A percentile compares a stretch with the other conserved stretches of the same genome.
Evolutionary conservation across 805 yeast species (phyloP).

Genomic region (Zygoascus ofunaensis): DNA sequence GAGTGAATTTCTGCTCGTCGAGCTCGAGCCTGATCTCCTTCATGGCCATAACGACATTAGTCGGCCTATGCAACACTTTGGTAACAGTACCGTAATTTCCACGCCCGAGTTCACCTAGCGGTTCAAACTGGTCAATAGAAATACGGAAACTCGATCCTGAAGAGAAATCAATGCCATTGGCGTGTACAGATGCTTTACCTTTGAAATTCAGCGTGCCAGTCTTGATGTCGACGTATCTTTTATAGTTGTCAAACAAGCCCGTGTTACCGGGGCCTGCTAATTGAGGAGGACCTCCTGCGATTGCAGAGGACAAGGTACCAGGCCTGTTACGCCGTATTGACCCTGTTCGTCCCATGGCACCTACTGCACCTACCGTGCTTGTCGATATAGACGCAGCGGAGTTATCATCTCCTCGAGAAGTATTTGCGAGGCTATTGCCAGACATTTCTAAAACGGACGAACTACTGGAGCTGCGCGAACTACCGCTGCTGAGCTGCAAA

Average conservation of each 20-base stretch:
- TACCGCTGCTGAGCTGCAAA: background rate
- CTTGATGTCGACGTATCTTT: slow-evolving; percentile 82
- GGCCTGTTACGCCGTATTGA: slow-evolving; percentile 2
- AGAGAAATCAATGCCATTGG: slow-evolving; percentile 84
- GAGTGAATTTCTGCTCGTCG: slow-evolving; percentile 89
- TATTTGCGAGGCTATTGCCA: background rate
- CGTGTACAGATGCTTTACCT: slow-evolving; percentile 86
- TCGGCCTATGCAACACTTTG: slow-evolving; percentile 87
- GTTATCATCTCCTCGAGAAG: background rate
- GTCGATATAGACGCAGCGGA: too few species aligned
- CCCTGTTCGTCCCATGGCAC: slow-evolving; percentile 17
- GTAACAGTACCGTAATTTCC: slow-evolving; percentile 96
- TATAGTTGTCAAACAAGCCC: slow-evolving; percentile 63
- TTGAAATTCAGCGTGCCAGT: slow-evolving; percentile 87
- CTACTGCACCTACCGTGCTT: slow-evolving; percentile 24
- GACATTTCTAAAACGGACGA: background rate
- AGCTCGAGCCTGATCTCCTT: slow-evolving; percentile 89
- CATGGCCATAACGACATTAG: slow-evolving; percentile 91
- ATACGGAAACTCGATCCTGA: slow-evolving; percentile 83
- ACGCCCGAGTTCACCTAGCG: slow-evolving; percentile 72
- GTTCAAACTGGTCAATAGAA: slow-evolving; percentile 70
- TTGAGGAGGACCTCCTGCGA: background rate
- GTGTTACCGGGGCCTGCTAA: slow-evolving; percentile 8
- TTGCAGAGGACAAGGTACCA: slow-evolving; percentile 1
- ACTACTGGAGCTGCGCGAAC: background rate